Base-by-base conservation (phyloP, 164 flowering plant genomes). In the Liriodendron chinense region DNA sequence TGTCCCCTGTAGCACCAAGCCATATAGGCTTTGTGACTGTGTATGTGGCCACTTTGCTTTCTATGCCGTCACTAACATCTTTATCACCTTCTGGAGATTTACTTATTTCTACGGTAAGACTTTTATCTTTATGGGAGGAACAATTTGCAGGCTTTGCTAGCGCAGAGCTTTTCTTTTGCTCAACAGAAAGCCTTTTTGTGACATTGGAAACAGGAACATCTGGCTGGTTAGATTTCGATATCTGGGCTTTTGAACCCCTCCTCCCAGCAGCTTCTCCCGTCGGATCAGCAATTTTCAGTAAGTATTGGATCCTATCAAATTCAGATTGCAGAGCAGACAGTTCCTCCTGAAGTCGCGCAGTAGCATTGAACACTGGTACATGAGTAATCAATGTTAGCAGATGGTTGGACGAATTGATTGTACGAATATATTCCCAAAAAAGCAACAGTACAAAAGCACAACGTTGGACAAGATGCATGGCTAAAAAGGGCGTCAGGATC, bases 201-300 rank as follows among this genome's bases (percentile, higher is more conserved):
- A 69, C 13, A 34, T 62, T 72, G 70, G 84, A 49, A 63, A 63
- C 59, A 21, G 84, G 71, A 5, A 62, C 61, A 57, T 83, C 80
- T 20, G 71, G 76, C 71, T 78, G 78, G 21, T 63, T 76, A 66
- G 79, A 65, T 74, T 82, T 82, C 47, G 81, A 74, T 71, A 77
- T 80, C 59, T 84, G 82, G 13, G n/a, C 65, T 63, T 82, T 83
- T 34, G 78, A 78, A 65, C 81, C 89, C 78, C 94, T 89, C 82
- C 84, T 92, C 83, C 69, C 88, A 74, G 87, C 83, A 81, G 94
- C 93, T 83, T 93, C 99, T 74, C 97, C 99, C 0, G 89, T 77
- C 47, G 98, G 99, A 76, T 96, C 99, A 57, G 99, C 98, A 79
- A 96, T 88, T 84, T 87, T 96, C 80, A 94, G 83, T 82, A 96